Percentiles rank a stretch among this genome's conserved stretches.
Evolutionary conservation across 148 eudicot genomes (phyloP).

Genomic region (Rhododendron williamsianum): DNA sequence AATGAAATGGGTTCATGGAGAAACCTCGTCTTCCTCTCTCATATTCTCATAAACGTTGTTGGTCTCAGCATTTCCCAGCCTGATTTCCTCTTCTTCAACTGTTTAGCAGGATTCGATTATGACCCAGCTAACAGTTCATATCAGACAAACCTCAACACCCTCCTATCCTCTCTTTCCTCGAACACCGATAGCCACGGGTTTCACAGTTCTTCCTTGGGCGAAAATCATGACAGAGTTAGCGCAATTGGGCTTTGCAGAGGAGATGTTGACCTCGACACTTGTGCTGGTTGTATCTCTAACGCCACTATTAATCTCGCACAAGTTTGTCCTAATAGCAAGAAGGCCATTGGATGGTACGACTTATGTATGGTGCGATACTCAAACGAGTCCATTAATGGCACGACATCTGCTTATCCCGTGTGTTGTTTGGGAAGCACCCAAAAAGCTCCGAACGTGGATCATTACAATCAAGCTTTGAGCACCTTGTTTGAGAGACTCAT

Average conservation of each 20-base stretch:
- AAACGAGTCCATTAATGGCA: constrained; percentile 5
- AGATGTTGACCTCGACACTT: neutral
- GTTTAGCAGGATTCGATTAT: constrained; percentile 14
- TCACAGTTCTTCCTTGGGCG: constrained; percentile 8
- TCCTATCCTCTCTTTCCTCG: constrained; percentile 31
- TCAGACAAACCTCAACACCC: constrained; percentile 31
- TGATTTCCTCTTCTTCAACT: neutral
- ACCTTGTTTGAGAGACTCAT: constrained; percentile 13
- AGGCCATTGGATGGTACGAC: constrained; percentile 23
- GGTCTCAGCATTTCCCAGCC: constrained; percentile 1
- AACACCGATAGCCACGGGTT: constrained; percentile 34
- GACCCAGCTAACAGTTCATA: constrained; percentile 21
- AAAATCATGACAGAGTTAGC: neutral
- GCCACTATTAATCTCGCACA: neutral
- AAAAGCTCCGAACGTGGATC: neutral
- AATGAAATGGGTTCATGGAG: neutral
- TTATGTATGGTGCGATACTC: constrained; percentile 24
- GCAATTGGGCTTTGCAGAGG: neutral
- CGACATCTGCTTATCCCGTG: neutral
- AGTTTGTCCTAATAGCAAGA: neutral
- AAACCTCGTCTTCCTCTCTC: neutral
- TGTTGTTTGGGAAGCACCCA: neutral
- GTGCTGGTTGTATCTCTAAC: neutral
- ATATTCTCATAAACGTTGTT: neutral
- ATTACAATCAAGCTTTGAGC: neutral